phyloP scores from a whole-genome alignment of 148 eudicot genomes.

The Simmondsia chinensis region DNA sequence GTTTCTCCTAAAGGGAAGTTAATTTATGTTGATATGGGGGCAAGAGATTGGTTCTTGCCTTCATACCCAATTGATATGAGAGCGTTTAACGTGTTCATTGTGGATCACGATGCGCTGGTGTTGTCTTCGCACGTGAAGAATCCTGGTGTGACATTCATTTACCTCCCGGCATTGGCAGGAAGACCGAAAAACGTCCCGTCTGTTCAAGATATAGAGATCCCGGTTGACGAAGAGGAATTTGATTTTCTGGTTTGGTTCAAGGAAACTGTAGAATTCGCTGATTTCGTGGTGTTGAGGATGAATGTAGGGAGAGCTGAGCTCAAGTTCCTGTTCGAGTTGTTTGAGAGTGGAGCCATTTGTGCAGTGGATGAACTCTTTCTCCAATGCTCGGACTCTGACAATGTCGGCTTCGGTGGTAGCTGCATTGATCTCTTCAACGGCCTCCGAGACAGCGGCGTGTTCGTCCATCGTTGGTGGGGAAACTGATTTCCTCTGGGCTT shows the following conservation, averaged over 20 bases:
- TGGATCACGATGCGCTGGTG: slow-evolving; percentile 58
- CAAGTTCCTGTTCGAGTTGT: slow-evolving; percentile 51
- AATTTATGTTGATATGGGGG: slow-evolving; percentile 63
- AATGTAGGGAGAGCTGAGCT: slow-evolving; percentile 43
- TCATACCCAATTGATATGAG: slow-evolving; percentile 38
- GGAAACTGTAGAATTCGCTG: slow-evolving; percentile 46
- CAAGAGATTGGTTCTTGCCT: slow-evolving; percentile 49
- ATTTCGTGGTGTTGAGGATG: slow-evolving; percentile 72
- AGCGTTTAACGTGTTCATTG: slow-evolving; percentile 42
- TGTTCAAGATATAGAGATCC: slow-evolving; percentile 25
- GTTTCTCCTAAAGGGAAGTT: slow-evolving; percentile 46
- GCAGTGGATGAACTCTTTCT: slow-evolving; percentile 74
- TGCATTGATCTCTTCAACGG: slow-evolving; percentile 39
- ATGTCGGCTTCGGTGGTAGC: slow-evolving; percentile 23
- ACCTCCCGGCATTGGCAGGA: slow-evolving; percentile 57
- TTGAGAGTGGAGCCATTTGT: slow-evolving; percentile 61
- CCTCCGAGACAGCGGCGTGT: slow-evolving; percentile 63
- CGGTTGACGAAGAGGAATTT: slow-evolving; percentile 47
- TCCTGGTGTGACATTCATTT: slow-evolving; percentile 74
- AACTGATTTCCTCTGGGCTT: no score
- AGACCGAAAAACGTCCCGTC: no score
- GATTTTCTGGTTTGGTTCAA: slow-evolving; percentile 70
- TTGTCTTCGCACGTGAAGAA: slow-evolving; percentile 59
- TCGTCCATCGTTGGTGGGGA: slow-evolving; percentile 67
- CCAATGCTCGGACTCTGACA: slow-evolving; percentile 32